Base-by-base conservation (phyloP, 441 rosid genomes). In the Cnidoscolus chayamansa region DNA sequence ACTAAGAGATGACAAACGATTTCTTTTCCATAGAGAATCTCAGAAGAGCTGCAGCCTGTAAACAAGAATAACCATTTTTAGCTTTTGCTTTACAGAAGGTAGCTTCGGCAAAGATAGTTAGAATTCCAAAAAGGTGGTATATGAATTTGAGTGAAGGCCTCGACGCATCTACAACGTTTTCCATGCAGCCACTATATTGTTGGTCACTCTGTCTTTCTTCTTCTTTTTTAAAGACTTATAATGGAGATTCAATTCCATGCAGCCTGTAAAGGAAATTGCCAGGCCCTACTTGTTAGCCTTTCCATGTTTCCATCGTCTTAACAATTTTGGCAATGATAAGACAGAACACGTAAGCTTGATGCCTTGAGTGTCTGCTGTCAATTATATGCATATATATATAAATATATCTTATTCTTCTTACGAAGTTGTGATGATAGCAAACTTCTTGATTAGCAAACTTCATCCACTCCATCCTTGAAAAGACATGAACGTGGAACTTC, bases 401-500 rank as follows among this genome's bases (percentile, higher is more conserved):
- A 40, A 5, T 3, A 4, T 35, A 4, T 4, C 4, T 35, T 4
- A 2, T 35, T 35, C 45, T 3, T 40, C n/a, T 0, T 12, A 62
- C 0, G 11, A 37, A 19, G 48, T 37, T 37, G 10, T 35, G 17
- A 66, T n/a, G 25, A 0, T 43, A 50, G 12, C 30, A 30, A 50
- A 32, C 10, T 35, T 40, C 61, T 67, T 32, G 15, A 17, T 53
- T 4, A 10, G 11, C 31, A 67, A 30, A 5, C 45, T 54, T 11
- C 71, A 25, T 63, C 13, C 16, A 68, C 11, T 35, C 32, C 20
- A 19, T n/a, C 32, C 55, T 43, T 25, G 55, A 48, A 51, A 9
- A 60, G 3, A n/a, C 56, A 69, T 77, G 80, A 73, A 40, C 55
- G 6, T 47, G 0, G 31, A 58, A 10, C 7, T 70, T 40, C 65